Base-by-base conservation (phyloP, 345 rosid species). In the Hevea brasiliensis region DNA sequence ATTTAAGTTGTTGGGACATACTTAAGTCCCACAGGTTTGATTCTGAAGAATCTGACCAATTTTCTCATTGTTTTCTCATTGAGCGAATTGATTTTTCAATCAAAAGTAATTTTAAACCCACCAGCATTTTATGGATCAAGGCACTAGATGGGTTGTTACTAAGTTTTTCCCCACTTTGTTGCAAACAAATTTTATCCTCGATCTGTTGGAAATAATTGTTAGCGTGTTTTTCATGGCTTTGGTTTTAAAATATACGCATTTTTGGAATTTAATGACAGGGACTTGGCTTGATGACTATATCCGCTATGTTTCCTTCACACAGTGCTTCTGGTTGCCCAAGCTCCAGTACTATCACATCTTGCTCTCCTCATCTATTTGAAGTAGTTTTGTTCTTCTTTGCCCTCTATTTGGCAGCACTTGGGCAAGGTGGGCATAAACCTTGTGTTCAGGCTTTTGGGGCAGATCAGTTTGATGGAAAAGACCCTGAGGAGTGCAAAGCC, bases 401-500 rank as follows among this genome's bases (percentile, higher is more conserved):
- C 4, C 61, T 77, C 1, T 77, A 77, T 35, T 59, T 73, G 0
- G 70, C 72, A 37, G 81, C 74, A 27, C 17, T 77, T 53, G 76
- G 53, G 24, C 74, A 77, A 77, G 76, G 77, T 20, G 81, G 81
- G 41, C 77, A 77, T 50, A 77, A 77, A 48, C 74, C 81, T 23
- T 77, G 81, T 47, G 73, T 68, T 26, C 81, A 72, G 70, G 77
- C 81, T 26, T 77, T 77, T 68, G 81, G 81, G 15, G 81, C 81
- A n/a, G 76, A 73, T 67, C 81, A 77, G 50, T 77, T 77, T 62
- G 77, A 77, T 61, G 77, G 73, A 9, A 62, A 51, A 27, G 74
- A 72, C 62, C 74, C 74, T 26, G 24, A 61, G 54, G 81, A 77
- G 64, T 44, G 65, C 64, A 67, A 45, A 29, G 65, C 72, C 9